Conservation (phyloP, 2,329 filamentous ascomycete species). For the Cladosporium sp. region DNA sequence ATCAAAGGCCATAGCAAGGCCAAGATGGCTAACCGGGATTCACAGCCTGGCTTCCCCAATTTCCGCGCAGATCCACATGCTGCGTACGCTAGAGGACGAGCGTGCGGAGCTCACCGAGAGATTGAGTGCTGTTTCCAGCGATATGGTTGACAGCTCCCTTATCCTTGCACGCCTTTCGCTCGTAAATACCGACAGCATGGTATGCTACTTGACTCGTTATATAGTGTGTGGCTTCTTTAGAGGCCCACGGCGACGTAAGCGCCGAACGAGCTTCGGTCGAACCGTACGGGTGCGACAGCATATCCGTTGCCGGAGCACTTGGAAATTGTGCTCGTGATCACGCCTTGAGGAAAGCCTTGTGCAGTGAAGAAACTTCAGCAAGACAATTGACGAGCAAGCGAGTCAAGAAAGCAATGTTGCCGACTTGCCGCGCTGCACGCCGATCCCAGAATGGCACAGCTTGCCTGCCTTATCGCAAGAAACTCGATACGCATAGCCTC, state of each 20-base stretch:
- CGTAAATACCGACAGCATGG: not conserved
- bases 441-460: constrained; percentile 7
- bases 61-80: not conserved
- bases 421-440: constrained; percentile 10
- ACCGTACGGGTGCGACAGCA: not conserved
- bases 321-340: not conserved
- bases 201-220: constrained; percentile 4
- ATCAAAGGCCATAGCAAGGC: not conserved
- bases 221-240: not conserved
- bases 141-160: not conserved
- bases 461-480: not conserved
- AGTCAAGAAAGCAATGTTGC: not conserved
- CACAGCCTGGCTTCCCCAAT: not conserved
- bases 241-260: constrained; percentile 4
- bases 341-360: not conserved
- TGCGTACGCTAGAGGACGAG: not conserved
- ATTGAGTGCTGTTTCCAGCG: not conserved
- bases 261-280: not conserved
- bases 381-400: not conserved
- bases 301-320: not conserved
- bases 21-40: not conserved
- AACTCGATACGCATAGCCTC: constrained; percentile 2
- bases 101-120: not conserved
- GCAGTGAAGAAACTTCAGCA: not conserved
- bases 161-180: not conserved